These are phyloP conservation scores for Adiantum capillusveneris DNA, from an alignment of 75 land plant genomes.

Conservation along the genomic window DNA sequence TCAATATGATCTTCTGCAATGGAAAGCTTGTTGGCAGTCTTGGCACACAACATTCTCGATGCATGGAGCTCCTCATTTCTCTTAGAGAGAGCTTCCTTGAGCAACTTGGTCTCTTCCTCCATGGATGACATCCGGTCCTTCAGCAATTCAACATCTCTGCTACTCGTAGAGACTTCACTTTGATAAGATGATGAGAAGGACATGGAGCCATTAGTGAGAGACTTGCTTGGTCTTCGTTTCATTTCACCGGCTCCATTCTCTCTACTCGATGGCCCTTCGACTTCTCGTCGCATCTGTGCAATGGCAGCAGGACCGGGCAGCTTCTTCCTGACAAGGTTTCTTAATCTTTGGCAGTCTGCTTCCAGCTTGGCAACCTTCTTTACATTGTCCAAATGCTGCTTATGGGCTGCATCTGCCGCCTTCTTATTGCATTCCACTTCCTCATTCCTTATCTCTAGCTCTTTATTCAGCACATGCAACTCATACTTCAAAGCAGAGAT, in stretches of 20 bases:
- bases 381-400: slow-evolving; percentile 68
- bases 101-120: slow-evolving; percentile 59
- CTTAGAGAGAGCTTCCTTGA: slow-evolving; percentile 80
- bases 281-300: slow-evolving; percentile 25
- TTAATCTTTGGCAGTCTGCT: slow-evolving; percentile 67
- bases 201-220: not conserved
- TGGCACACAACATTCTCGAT: slow-evolving; percentile 62
- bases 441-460: slow-evolving; percentile 38
- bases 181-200: not conserved
- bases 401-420: slow-evolving; percentile 61
- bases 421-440: slow-evolving; percentile 63
- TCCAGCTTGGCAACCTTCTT: slow-evolving; percentile 74
- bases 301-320: slow-evolving; percentile 30
- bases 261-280: slow-evolving; percentile 29
- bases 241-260: slow-evolving; percentile 1
- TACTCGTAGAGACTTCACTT: slow-evolving; percentile 33
- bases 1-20: slow-evolving; percentile 40
- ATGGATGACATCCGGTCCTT: slow-evolving; percentile 27
- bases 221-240: slow-evolving; percentile 6
- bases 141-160: slow-evolving; percentile 43
- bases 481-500: slow-evolving; percentile 52
- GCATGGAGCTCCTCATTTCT: slow-evolving; percentile 75
- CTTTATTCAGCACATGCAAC: slow-evolving; percentile 30
- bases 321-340: slow-evolving; percentile 36
- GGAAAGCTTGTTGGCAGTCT: slow-evolving; percentile 72